phyloP scores from a whole-genome alignment of 345 rosid species.

The Syzygium aromaticum region DNA sequence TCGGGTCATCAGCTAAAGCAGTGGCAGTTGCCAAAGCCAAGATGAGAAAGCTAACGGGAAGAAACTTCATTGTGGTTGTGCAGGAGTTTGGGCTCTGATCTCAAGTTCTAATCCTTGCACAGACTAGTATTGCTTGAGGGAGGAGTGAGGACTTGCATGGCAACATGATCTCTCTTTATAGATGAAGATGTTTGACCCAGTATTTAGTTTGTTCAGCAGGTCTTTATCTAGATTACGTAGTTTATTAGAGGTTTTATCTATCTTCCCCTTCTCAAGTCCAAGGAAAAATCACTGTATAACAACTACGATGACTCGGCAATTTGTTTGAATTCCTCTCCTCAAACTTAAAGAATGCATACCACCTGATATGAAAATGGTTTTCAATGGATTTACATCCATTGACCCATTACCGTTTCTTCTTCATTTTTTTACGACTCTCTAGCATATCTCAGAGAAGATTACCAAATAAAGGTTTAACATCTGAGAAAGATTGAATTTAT shows the following conservation, averaged over 20 bases:
- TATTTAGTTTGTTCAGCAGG: background rate
- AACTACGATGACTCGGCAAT: background rate
- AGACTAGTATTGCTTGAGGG: no score
- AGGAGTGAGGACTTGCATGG: background rate
- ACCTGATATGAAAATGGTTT: background rate
- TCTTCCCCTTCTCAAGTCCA: background rate
- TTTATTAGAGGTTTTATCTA: background rate
- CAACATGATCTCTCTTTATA: background rate
- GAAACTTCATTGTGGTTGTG: background rate
- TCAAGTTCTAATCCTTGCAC: background rate
- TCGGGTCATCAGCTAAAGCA: background rate
- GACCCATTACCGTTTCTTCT: no score
- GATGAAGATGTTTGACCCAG: background rate
- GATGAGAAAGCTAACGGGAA: background rate
- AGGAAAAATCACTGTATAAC: background rate
- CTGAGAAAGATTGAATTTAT: no score
- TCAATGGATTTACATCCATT: no score
- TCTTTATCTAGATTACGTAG: background rate
- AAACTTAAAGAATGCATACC: background rate
- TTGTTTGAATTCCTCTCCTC: background rate
- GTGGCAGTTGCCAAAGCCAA: background rate
- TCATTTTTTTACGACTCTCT: no score
- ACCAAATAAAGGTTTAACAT: no score
- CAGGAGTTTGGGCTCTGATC: background rate
- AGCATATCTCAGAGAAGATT: no score